These are phyloP conservation scores for Aspergillus tanneri DNA, from an alignment of 2,329 filamentous ascomycete genomes.

Conservation along the genomic window DNA sequence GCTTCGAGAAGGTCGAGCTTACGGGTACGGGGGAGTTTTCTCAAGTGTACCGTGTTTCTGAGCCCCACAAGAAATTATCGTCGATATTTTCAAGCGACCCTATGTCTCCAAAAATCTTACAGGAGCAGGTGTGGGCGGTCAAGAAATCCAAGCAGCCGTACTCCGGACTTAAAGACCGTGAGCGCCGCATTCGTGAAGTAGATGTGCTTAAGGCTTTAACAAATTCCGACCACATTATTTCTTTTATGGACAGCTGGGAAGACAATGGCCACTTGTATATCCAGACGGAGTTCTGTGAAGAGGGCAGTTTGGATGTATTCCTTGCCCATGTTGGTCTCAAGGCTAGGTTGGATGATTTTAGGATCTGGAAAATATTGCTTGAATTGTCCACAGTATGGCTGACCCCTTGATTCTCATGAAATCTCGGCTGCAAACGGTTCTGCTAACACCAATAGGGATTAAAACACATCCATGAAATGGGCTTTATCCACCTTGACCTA, in stretches of 20 bases:
- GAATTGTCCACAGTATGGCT: conserved; percentile 75
- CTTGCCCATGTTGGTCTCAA: conserved; percentile 77
- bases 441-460: conserved; percentile 62
- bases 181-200: conserved; percentile 81
- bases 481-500: conserved; percentile 70
- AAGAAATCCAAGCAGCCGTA: conserved; percentile 88
- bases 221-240: conserved; percentile 79
- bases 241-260: conserved; percentile 86
- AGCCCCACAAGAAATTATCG: conserved; percentile 38
- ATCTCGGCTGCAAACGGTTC: neutral
- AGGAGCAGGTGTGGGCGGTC: conserved; percentile 75
- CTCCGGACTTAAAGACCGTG: conserved; percentile 74
- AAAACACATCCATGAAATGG: conserved; percentile 82
- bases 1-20: conserved; percentile 77
- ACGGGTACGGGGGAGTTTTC: conserved; percentile 92
- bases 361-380: conserved; percentile 96
- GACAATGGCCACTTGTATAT: conserved; percentile 84
- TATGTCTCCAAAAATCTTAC: conserved; percentile 55
- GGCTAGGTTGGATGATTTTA: conserved; percentile 89
- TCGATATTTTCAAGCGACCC: conserved; percentile 47
- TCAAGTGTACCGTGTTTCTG: conserved; percentile 76
- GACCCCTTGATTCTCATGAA: neutral
- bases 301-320: conserved; percentile 85
- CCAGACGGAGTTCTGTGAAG: conserved; percentile 94
- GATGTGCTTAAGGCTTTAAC: conserved; percentile 72